phyloP scores from a whole-genome alignment of 2,329 filamentous ascomycete genomes.

The Aspergillus luchuensis region DNA sequence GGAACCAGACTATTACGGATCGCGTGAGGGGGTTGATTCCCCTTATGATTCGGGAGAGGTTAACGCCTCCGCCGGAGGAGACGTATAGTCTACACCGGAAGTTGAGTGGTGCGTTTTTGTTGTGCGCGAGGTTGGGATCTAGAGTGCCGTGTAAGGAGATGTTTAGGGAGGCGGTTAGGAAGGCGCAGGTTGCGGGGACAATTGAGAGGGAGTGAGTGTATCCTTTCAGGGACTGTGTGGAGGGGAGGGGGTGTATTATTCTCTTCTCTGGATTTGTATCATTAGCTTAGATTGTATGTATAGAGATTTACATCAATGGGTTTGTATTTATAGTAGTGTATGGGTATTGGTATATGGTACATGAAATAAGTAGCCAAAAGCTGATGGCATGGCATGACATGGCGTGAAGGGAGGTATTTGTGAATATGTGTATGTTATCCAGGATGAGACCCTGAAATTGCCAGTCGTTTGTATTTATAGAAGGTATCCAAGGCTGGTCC shows the following conservation, averaged over 20 bases:
- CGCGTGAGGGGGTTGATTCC: slow-evolving; percentile 86
- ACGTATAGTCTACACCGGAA: slow-evolving; percentile 96
- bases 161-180: slow-evolving; percentile 56
- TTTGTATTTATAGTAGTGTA: neutral
- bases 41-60: slow-evolving; percentile 84
- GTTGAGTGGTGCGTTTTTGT: slow-evolving; percentile 87
- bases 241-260: neutral
- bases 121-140: slow-evolving; percentile 85
- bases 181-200: slow-evolving; percentile 27
- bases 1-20: slow-evolving; percentile 93
- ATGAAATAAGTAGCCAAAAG: neutral
- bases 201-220: neutral
- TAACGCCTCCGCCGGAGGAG: slow-evolving; percentile 92
- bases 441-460: neutral
- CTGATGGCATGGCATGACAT: neutral
- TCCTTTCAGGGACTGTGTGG: neutral
- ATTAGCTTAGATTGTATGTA: neutral
- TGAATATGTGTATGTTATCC: neutral
- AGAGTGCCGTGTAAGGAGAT: slow-evolving; percentile 77
- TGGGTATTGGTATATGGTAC: neutral
- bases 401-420: neutral
- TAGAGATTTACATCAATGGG: neutral
- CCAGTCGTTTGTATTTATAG: neutral
- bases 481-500: no score
- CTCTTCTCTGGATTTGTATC: neutral